phyloP scores from a whole-genome alignment of 768 basidiomycete genomes.

The Candolleomyces aberdarensis region DNA sequence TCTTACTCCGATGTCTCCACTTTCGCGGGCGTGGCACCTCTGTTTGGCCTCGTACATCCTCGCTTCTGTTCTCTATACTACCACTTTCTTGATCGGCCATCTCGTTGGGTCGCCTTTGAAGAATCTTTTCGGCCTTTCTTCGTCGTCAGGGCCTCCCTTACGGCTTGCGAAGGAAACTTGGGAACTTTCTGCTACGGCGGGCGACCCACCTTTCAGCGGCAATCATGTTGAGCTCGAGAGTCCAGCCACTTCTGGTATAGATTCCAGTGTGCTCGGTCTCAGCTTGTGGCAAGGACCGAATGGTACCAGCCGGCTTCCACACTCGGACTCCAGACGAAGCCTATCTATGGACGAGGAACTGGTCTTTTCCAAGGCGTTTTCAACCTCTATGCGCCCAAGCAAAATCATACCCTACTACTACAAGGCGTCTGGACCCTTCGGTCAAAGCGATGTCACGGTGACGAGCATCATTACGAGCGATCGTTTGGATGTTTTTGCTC shows the following conservation, averaged over 20 bases:
- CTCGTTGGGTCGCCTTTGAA: constrained; percentile 28
- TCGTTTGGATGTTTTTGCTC: constrained; percentile 67
- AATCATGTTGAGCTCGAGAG: constrained; percentile 3
- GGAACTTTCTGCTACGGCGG: not conserved
- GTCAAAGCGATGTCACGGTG: constrained; percentile 72
- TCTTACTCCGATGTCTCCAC: not conserved
- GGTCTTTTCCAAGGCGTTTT: constrained; percentile 68
- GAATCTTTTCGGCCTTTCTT: constrained; percentile 19
- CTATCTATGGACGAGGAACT: constrained; percentile 43
- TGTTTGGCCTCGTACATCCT: constrained; percentile 32
- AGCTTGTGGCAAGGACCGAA: constrained; percentile 9
- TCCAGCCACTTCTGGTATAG: not conserved
- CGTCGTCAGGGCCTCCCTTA: constrained; percentile 2
- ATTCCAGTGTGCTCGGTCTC: not conserved
- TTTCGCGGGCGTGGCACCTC: constrained; percentile 17
- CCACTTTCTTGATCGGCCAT: constrained; percentile 33
- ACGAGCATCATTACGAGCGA: constrained; percentile 83
- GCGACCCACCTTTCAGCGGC: not conserved
- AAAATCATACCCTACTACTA: constrained; percentile 83
- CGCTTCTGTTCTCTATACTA: constrained; percentile 43
- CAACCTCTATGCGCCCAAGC: constrained; percentile 66
- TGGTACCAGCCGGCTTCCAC: not conserved
- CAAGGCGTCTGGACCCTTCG: constrained; percentile 54
- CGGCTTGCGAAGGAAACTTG: constrained; percentile 8
- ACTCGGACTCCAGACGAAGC: constrained; percentile 26